Percentiles rank a stretch among this genome's conserved stretches.
Evolutionary conservation across 2,329 filamentous ascomycete genomes (phyloP).

Genomic region (Tolypocladium tropicale): DNA sequence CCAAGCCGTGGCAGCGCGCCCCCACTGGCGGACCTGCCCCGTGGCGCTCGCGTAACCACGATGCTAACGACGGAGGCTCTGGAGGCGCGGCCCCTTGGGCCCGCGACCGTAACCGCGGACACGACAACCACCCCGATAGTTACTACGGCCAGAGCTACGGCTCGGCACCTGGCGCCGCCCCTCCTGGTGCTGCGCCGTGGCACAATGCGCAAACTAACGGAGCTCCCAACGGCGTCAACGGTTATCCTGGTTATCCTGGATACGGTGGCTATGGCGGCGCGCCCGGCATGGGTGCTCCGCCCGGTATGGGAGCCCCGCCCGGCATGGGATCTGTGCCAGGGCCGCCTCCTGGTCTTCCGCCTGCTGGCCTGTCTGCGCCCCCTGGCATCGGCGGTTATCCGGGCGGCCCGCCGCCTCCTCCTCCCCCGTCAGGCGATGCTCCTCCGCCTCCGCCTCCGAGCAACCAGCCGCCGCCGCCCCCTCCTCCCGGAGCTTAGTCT

Average conservation of each 20-base stretch:
- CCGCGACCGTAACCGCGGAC: conserved; percentile 44
- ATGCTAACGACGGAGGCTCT: conserved; percentile 34
- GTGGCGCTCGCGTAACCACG: conserved; percentile 53
- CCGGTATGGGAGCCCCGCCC: conserved; percentile 22
- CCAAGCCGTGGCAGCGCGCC: conserved; percentile 82
- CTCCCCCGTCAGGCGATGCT: conserved; percentile 43
- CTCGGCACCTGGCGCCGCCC: conserved; percentile 6
- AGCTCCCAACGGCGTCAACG: conserved; percentile 31
- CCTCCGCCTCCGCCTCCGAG: conserved; percentile 55
- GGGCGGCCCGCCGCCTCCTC: conserved; percentile 43
- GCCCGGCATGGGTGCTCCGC: conserved; percentile 7
- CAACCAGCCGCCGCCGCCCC: conserved; percentile 53
- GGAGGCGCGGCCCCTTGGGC: conserved; percentile 50
- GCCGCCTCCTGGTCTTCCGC: conserved; percentile 30
- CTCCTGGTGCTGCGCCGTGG: conserved; percentile 36
- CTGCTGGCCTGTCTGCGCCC: conserved; percentile 38
- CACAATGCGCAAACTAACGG: conserved; percentile 33
- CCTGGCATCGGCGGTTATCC: conserved; percentile 50
- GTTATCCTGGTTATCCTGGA: conserved; percentile 42
- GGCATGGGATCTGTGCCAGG: conserved; percentile 31
- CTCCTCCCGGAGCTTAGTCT: conserved; percentile 40
- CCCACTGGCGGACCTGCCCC: conserved; percentile 77
- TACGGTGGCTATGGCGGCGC: conserved; percentile 36
- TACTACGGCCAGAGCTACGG: conserved; percentile 9
- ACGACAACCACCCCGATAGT: conserved; percentile 24